Evolutionary conservation across 2,329 filamentous ascomycete genomes (phyloP), one percentile per base, ranked within the genome.

Genomic region (Stenocarpella maydis): DNA sequence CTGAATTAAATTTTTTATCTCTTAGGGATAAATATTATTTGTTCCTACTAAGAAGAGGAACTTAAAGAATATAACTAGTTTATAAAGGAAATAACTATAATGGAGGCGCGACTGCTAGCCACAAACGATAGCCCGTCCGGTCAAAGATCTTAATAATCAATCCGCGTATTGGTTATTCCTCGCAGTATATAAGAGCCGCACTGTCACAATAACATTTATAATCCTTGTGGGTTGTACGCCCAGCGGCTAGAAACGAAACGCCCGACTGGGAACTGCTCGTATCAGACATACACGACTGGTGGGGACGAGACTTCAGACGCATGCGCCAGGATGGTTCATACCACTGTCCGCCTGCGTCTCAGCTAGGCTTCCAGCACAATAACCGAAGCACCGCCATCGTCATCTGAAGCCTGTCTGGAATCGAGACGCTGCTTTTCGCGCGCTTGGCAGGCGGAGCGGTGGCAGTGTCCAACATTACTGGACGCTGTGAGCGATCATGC

Each of bases 401-500:
- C 41, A 34, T 61, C 55, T 34, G 41, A 61, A 61, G 41, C 26
- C 58, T 9, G 41, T 61, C 58, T 21, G 43, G 26, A 21, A 47
- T 61, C 41, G 26, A 61, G 10, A 17, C n/a, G 24, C 26, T 45
- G 26, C n/a, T 10, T 26, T 49, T 34, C 41, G 39, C 58, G 41
- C 58, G 41, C 58, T 43, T 43, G 41, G 43, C 19, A 61, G 58
- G 58, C 41, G 58, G 19, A 61, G 58, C 28, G 41, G 58, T 61
- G 58, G 58, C 58, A 61, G 58, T 61, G 58, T 47, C 19, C 39
- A 17, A 19, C 41, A 24, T 45, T 61, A 47, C 39, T 61, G 41
- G 21, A 21, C 45, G 21, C 1, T 24, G 41, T 21, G 41, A 31
- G 31, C 39, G 5, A 21, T 45, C 39, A 60, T 60, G 55, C 15